Evolutionary conservation across 2,329 filamentous ascomycete genomes (phyloP).

Genomic region (Tolypocladium amazonense): DNA sequence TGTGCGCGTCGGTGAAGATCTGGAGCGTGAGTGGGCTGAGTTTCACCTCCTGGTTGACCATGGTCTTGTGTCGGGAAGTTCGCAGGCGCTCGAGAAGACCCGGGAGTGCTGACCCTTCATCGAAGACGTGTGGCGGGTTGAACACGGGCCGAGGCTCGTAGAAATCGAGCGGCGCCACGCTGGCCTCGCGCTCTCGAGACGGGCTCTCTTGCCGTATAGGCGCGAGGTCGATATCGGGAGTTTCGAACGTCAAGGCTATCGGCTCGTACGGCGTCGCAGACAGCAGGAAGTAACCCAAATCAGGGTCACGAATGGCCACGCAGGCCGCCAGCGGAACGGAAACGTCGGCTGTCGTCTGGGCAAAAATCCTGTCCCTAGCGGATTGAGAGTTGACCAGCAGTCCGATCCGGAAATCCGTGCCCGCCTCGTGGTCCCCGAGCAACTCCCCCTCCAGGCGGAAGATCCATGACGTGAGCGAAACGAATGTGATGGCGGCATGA

Average conservation of each 20-base stretch:
- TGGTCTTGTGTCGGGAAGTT: conserved; percentile 48
- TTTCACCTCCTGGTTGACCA: conserved; percentile 56
- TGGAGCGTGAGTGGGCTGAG: conserved; percentile 61
- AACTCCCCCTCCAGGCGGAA: conserved; percentile 54
- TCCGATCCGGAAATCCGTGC: conserved; percentile 51
- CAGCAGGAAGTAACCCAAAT: conserved; percentile 53
- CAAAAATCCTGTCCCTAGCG: conserved; percentile 47
- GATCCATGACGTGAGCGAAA: conserved; percentile 53
- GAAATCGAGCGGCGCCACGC: conserved; percentile 36
- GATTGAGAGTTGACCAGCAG: conserved; percentile 48
- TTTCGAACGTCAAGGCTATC: conserved; percentile 48
- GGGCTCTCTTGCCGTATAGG: conserved; percentile 33
- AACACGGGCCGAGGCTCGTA: conserved; percentile 57
- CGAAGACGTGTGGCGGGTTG: conserved; percentile 51
- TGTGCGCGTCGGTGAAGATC: conserved; percentile 63
- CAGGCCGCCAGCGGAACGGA: conserved; percentile 41
- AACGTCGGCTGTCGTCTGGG: conserved; percentile 36
- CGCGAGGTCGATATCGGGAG: conserved; percentile 39
- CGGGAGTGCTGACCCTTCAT: conserved; percentile 44
- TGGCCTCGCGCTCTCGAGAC: conserved; percentile 27
- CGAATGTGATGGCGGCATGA: conserved; percentile 46
- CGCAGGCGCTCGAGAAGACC: conserved; percentile 43
- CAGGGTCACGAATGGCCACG: conserved; percentile 45
- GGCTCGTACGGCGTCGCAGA: conserved; percentile 49
- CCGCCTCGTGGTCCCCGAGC: conserved; percentile 41